Evolutionary conservation across 768 basidiomycete species (phyloP).

Genomic region (Lactarius hatsudake): DNA sequence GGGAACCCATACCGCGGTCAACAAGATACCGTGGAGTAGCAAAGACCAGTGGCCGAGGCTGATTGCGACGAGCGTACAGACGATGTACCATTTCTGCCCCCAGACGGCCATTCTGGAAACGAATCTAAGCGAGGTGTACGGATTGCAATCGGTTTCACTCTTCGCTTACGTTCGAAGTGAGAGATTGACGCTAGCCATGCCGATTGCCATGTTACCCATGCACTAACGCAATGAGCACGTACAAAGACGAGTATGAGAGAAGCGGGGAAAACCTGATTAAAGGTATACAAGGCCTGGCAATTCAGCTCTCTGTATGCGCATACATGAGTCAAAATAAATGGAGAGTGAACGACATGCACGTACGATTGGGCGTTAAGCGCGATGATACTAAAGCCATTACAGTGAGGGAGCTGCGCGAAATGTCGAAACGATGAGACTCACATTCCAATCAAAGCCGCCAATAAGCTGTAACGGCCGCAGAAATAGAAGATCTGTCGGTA

Average conservation of each 20-base stretch:
- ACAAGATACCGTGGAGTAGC: constrained; percentile 63
- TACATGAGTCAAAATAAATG: background rate
- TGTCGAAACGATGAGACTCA: constrained; percentile 28
- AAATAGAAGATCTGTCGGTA: constrained; percentile 44
- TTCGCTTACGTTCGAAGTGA: constrained; percentile 43
- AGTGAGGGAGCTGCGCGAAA: background rate
- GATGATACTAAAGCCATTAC: constrained; percentile 24
- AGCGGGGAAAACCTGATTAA: constrained; percentile 40
- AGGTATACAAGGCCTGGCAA: constrained; percentile 47
- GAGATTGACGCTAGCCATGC: constrained; percentile 47
- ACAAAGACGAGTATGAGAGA: background rate
- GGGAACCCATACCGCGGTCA: constrained; percentile 55
- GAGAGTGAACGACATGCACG: constrained; percentile 17
- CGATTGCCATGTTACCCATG: constrained; percentile 44
- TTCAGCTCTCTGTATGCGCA: constrained; percentile 37
- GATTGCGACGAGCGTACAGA: constrained; percentile 48
- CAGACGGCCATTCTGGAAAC: constrained; percentile 57
- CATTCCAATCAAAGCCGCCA: constrained; percentile 49
- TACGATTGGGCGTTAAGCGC: constrained; percentile 40
- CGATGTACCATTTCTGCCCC: constrained; percentile 54
- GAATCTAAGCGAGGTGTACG: background rate
- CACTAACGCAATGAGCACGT: constrained; percentile 33
- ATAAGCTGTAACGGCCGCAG: constrained; percentile 42
- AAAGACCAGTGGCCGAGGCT: constrained; percentile 71
- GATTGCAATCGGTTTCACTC: constrained; percentile 25